phyloP scores from a whole-genome alignment of 2,329 filamentous ascomycete genomes.

The Diaporthe ampelina region DNA sequence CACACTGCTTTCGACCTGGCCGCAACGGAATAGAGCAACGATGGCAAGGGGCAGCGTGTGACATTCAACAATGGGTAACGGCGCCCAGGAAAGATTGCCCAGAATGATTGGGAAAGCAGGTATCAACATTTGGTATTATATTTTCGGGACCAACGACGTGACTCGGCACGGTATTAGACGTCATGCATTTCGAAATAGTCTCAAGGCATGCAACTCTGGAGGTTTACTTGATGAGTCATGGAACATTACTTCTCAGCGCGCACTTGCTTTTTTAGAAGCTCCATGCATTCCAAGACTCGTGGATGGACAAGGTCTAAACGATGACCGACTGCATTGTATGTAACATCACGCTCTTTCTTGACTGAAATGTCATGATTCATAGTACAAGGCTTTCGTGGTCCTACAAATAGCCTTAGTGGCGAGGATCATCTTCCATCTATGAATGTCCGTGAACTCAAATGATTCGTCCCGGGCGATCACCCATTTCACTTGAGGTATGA shows the following conservation, averaged over 20 bases:
- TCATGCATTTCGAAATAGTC: conserved; percentile 1
- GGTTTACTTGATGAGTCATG: neutral
- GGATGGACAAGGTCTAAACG: neutral
- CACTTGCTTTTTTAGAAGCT: conserved; percentile 10
- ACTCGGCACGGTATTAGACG: neutral
- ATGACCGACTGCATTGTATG: neutral
- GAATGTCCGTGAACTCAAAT: neutral
- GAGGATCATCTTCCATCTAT: neutral
- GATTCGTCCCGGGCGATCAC: neutral
- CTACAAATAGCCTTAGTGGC: neutral
- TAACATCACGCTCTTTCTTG: neutral
- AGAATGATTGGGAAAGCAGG: neutral
- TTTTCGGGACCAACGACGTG: neutral
- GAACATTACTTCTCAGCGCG: neutral
- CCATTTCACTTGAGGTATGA: neutral
- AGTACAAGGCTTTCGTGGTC: too few relatives aligned
- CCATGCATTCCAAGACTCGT: neutral
- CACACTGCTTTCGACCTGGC: neutral
- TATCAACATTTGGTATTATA: neutral
- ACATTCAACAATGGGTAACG: neutral
- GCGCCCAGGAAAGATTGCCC: too few relatives aligned
- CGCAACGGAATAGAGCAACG: neutral
- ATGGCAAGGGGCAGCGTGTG: conserved; percentile 3
- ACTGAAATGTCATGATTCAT: neutral
- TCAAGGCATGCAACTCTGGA: neutral